Conservation (phyloP, 202 grass and related monocot species). For the Carex sylvatica region DNA sequence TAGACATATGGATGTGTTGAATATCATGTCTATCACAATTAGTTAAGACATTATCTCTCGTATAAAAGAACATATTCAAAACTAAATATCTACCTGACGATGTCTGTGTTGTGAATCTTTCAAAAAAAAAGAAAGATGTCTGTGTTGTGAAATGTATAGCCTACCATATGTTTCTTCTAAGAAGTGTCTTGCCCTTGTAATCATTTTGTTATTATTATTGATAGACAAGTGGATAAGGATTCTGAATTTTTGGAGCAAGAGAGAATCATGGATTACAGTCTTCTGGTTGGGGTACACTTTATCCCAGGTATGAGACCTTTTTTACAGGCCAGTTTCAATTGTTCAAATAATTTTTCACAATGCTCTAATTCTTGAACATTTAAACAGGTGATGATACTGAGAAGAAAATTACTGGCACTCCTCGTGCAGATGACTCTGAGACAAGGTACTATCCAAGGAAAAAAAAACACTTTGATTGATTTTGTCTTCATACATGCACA, state of each 20-base stretch:
- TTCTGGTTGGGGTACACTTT: conserved; percentile 87
- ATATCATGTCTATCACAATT: neutral
- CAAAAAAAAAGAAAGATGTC: no score
- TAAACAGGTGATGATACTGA: conserved; percentile 4
- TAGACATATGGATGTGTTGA: neutral
- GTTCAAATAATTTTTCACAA: neutral
- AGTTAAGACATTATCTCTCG: neutral
- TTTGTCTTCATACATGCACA: neutral
- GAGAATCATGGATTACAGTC: conserved; percentile 98
- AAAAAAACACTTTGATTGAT: neutral
- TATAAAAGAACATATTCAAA: no score
- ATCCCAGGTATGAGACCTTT: conserved; percentile 43
- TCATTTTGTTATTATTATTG: conserved; percentile 14
- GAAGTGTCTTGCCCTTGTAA: neutral
- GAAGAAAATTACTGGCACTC: conserved; percentile 4
- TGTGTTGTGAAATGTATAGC: neutral
- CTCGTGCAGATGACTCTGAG: conserved; percentile 14
- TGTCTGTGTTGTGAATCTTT: neutral
- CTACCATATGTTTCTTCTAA: neutral
- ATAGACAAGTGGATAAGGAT: conserved; percentile 88
- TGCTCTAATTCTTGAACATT: neutral
- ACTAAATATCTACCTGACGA: neutral
- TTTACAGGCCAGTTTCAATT: conserved; percentile 17
- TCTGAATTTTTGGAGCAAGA: conserved; percentile 78
- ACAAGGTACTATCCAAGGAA: neutral